Evolutionary conservation across 2,329 filamentous ascomycete genomes (phyloP).

Genomic region (Monilinia vaccinii-corymbosi): DNA sequence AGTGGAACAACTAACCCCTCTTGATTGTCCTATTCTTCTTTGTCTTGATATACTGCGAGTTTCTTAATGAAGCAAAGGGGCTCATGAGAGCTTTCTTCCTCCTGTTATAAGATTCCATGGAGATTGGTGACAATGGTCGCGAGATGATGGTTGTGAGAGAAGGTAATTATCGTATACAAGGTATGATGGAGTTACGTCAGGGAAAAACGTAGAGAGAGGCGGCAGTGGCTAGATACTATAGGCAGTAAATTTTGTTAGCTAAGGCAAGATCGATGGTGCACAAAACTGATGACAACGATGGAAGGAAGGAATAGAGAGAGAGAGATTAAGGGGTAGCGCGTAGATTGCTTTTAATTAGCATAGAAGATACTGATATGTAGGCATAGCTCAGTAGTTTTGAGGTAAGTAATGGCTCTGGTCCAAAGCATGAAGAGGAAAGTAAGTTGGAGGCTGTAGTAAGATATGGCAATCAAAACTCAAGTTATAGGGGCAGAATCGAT

Average conservation of each 20-base stretch:
- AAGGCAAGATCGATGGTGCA: neutral
- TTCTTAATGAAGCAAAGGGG: slow-evolving; percentile 15
- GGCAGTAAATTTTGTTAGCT: neutral
- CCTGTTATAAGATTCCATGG: slow-evolving; percentile 20
- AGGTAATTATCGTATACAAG: neutral
- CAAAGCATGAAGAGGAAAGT: neutral
- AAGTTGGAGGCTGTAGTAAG: neutral
- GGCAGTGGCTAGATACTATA: neutral
- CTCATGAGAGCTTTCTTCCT: slow-evolving; percentile 19
- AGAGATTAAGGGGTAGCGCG: neutral
- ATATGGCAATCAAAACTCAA: neutral
- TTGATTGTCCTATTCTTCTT: neutral
- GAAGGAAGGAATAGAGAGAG: neutral
- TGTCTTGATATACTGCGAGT: slow-evolving; percentile 10
- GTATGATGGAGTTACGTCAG: neutral
- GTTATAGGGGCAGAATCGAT: neutral
- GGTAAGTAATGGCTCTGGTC: neutral
- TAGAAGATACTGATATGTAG: neutral
- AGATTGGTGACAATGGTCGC: neutral
- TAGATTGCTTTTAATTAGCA: neutral
- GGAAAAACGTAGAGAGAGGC: neutral
- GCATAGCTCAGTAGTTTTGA: neutral
- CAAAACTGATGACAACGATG: neutral
- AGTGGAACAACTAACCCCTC: neutral
- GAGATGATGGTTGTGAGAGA: neutral